phyloP scores from a whole-genome alignment of 1,139 yeast species.

The Yamadazyma atmosphaerica region DNA sequence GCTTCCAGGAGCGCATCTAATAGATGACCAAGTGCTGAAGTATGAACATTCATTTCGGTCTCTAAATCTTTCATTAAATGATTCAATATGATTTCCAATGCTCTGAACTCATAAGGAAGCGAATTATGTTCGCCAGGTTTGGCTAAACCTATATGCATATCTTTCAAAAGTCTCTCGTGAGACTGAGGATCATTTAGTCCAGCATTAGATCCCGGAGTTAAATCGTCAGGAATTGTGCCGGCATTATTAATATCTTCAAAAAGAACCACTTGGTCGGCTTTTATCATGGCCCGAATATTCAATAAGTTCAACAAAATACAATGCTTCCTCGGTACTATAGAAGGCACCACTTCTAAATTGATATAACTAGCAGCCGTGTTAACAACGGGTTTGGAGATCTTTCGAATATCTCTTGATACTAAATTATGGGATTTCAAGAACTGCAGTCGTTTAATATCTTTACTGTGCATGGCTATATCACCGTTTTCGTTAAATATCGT shows the following conservation, averaged over 20 bases:
- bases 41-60: slow-evolving; percentile 46
- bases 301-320: slow-evolving; percentile 40
- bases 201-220: slow-evolving; percentile 18
- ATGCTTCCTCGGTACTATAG: slow-evolving; percentile 36
- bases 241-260: slow-evolving; percentile 17
- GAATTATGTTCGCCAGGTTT: slow-evolving; percentile 22
- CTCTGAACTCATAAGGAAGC: slow-evolving; percentile 46
- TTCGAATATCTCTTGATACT: slow-evolving; percentile 44
- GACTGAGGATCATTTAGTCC: slow-evolving; percentile 38
- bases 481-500: slow-evolving; percentile 50
- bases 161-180: slow-evolving; percentile 35
- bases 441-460: slow-evolving; percentile 35
- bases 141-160: slow-evolving; percentile 29
- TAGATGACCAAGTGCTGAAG: slow-evolving; percentile 38
- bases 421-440: slow-evolving; percentile 39
- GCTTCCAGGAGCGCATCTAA: slow-evolving; percentile 39
- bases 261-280: slow-evolving; percentile 38
- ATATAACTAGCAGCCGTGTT: slow-evolving; percentile 18
- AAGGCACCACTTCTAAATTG: slow-evolving; percentile 44
- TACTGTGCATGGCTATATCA: slow-evolving; percentile 39
- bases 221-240: slow-evolving; percentile 21
- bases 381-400: slow-evolving; percentile 25
- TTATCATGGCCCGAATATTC: slow-evolving; percentile 45
- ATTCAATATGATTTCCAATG: slow-evolving; percentile 42
- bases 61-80: slow-evolving; percentile 40